Percentiles rank a stretch among this genome's conserved stretches.
These are phyloP conservation scores for Dryas integrifolia DNA, from an alignment of 331 rosid genomes.

Conservation along the genomic window DNA sequence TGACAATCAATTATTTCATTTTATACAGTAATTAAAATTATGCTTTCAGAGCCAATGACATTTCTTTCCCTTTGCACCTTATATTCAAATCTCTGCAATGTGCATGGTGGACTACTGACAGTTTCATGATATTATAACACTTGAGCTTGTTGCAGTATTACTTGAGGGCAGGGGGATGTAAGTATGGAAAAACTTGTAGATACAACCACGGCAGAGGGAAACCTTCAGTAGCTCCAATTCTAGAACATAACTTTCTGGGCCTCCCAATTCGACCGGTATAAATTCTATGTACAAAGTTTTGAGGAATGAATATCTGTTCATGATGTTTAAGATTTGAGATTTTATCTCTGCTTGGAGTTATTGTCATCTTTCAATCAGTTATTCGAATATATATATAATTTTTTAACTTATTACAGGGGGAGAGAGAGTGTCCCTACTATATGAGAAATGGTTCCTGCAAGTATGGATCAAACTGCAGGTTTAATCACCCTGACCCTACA, in stretches of 20 bases:
- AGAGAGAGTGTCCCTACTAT: constrained; percentile 84
- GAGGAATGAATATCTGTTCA: neutral
- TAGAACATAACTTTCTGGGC: constrained; percentile 78
- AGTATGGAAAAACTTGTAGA: constrained; percentile 78
- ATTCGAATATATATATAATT: constrained; percentile 5
- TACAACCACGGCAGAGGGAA: constrained; percentile 64
- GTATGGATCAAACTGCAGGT: constrained; percentile 87
- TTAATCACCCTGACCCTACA: constrained; percentile 95
- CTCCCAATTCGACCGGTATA: constrained; percentile 85
- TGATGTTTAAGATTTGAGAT: neutral
- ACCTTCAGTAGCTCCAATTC: constrained; percentile 30
- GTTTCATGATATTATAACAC: constrained; percentile 15
- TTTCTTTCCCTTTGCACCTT: constrained; percentile 15
- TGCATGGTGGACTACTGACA: constrained; percentile 24
- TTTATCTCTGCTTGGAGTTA: neutral
- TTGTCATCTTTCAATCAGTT: neutral
- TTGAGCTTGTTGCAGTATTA: constrained; percentile 65
- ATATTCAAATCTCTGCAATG: neutral
- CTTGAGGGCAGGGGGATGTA: constrained; percentile 81
- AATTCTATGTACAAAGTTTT: neutral
- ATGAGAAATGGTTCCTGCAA: constrained; percentile 94
- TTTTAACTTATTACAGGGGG: constrained; percentile 51
- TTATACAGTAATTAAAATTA: neutral
- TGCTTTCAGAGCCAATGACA: constrained; percentile 4
- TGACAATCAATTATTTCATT: neutral